These are phyloP conservation scores for Ulmus americana DNA, from an alignment of 331 rosid species.

Conservation along the genomic window DNA sequence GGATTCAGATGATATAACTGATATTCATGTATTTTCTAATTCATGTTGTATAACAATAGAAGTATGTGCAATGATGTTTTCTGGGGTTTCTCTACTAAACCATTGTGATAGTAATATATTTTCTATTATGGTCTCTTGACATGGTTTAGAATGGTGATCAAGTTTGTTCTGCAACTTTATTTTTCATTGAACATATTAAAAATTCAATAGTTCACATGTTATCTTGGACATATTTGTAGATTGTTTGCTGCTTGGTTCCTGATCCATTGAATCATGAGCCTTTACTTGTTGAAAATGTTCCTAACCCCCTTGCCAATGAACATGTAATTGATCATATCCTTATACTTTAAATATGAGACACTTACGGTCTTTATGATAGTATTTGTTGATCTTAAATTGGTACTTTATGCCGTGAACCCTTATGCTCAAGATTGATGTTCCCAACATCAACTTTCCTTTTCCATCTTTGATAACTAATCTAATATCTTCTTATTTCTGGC, in stretches of 20 bases:
- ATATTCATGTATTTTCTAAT: conserved; percentile 43
- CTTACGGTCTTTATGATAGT: too few relatives aligned
- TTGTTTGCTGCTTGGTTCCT: conserved; percentile 47
- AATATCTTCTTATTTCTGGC: not conserved
- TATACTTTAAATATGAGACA: not conserved
- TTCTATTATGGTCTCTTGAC: not conserved
- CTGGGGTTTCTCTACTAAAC: not conserved
- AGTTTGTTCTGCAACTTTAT: not conserved
- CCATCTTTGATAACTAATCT: not conserved
- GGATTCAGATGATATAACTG: conserved; percentile 57
- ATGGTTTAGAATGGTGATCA: not conserved
- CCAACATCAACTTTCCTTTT: not conserved
- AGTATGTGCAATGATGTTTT: not conserved
- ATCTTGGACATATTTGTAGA: conserved; percentile 36
- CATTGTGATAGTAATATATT: not conserved
- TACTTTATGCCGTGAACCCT: not conserved
- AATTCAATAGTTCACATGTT: conserved; percentile 1
- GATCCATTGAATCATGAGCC: conserved; percentile 65
- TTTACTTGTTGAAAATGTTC: conserved; percentile 65
- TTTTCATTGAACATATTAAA: not conserved
- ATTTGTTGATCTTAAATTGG: not conserved
- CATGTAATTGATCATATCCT: conserved; percentile 47
- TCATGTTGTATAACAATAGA: not conserved
- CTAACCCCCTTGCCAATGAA: conserved; percentile 87
- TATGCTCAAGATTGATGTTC: not conserved